Conservation (phyloP, 2,329 filamentous ascomycete genomes). For the Elsinoe perseae region DNA sequence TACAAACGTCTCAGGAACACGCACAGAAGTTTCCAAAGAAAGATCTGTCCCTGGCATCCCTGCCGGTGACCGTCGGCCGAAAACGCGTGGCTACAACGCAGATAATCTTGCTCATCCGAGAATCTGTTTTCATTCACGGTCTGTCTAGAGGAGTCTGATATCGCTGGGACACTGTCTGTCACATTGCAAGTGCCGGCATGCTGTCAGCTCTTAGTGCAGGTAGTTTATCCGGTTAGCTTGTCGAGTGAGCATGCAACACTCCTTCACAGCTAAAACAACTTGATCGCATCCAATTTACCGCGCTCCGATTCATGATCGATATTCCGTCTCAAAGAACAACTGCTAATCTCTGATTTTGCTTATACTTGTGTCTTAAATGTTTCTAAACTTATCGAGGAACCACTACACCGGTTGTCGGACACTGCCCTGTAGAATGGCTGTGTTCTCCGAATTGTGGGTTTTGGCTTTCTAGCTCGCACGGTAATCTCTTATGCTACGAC, state of each 20-base stretch:
- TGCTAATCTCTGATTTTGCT: not conserved
- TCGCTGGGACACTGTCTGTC: no score
- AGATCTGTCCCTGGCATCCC: not conserved
- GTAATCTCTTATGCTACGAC: not conserved
- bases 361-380: not conserved
- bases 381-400: not conserved
- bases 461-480: not conserved
- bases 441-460: not conserved
- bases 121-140: no score
- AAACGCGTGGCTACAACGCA: not conserved
- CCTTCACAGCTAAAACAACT: not conserved
- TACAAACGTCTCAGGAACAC: not conserved
- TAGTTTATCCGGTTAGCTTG: not conserved
- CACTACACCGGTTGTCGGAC: not conserved
- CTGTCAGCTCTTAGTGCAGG: no score
- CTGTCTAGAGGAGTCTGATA: no score
- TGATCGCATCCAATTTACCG: not conserved
- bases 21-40: not conserved
- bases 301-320: not conserved
- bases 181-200: no score
- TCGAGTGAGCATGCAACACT: not conserved
- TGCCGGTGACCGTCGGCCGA: not conserved
- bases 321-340: not conserved
- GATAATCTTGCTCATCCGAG: no score
- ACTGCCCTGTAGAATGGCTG: slow-evolving; percentile 3